Conservation (phyloP, 768 basidiomycete species). For the Paxillus involutus region DNA sequence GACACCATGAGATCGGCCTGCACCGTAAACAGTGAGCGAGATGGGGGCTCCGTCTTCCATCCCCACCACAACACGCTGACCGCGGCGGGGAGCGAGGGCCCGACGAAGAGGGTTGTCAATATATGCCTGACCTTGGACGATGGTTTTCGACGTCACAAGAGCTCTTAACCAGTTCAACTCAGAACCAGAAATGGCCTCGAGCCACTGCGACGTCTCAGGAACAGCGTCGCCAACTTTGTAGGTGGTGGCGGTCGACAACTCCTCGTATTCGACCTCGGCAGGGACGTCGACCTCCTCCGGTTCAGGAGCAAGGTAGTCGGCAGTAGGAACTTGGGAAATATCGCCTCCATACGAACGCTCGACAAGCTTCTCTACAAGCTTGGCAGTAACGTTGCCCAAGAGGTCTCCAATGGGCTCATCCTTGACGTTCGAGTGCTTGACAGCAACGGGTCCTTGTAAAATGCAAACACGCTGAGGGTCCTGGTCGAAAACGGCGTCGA, state of each 20-base stretch:
- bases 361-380: slow-evolving; percentile 77
- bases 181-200: slow-evolving; percentile 81
- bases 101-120: slow-evolving; percentile 88
- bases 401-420: slow-evolving; percentile 95
- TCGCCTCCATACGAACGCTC: slow-evolving; percentile 79
- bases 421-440: slow-evolving; percentile 80
- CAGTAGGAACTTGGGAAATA: slow-evolving; percentile 65
- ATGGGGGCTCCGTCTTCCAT: slow-evolving; percentile 45
- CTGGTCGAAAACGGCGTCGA: slow-evolving; percentile 98
- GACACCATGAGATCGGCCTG: slow-evolving; percentile 74
- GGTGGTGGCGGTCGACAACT: slow-evolving; percentile 43
- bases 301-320: slow-evolving; percentile 80
- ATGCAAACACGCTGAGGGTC: slow-evolving; percentile 98
- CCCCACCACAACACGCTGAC: slow-evolving; percentile 74
- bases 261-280: slow-evolving; percentile 43
- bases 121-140: slow-evolving; percentile 85
- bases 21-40: slow-evolving; percentile 71
- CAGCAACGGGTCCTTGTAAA: slow-evolving; percentile 95
- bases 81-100: slow-evolving; percentile 76
- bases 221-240: slow-evolving; percentile 51
- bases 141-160: slow-evolving; percentile 73
- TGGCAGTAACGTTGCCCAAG: slow-evolving; percentile 81
- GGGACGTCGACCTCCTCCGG: slow-evolving; percentile 37
- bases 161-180: slow-evolving; percentile 85
- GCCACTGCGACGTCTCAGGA: slow-evolving; percentile 73